Base-by-base conservation (phyloP, 2,329 filamentous ascomycete genomes). In the Alternaria brassicae region DNA sequence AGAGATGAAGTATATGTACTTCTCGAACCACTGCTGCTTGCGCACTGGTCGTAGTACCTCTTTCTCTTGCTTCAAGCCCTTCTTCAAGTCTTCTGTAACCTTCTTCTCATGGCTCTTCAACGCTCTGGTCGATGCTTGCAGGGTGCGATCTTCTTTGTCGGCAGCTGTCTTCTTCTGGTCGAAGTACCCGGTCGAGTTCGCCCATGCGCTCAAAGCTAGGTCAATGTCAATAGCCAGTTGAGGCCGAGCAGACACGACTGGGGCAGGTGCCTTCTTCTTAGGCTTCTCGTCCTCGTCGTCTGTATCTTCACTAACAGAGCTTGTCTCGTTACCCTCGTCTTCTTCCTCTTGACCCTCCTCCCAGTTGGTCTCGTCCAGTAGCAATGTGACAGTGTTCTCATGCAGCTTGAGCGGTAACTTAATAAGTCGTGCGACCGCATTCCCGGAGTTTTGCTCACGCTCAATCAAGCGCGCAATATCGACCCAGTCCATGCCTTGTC, bases 401-500 rank as follows among this genome's bases (percentile, higher is more conserved):
- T 92, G 85, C 3, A 99, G 83, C 69, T 96, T 96, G 50, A 99
- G 79, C 0, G 95, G 94, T 17, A 96, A 80, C 73, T 91, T 91
- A 72, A 99, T 96, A 42, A 93, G 88, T 58, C 90, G 85, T 1
- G 95, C 95, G 7, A 99, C 93, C 0, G 91, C 87, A 66, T 99
- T 99, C 27, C 87, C 84, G 48, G 89, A 84, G 61, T 83, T 87
- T 75, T 96, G 91, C 75, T 98, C 94, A 66, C 92, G 86, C 74
- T 97, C 92, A 52, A 99, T 91, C 62, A 99, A 81, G 58, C 90
- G 91, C 9, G 87, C 92, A 70, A 98, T 93, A 66, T 97, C 91
- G 10, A 92, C 88, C 95, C 95, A 99, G 70, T 99, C 95, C 93
- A 98, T 98, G 10, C 94, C 94, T 72, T 97, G 92, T 5, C 87